Conservation (phyloP, 345 rosid species). For the Hypericum perforatum region DNA sequence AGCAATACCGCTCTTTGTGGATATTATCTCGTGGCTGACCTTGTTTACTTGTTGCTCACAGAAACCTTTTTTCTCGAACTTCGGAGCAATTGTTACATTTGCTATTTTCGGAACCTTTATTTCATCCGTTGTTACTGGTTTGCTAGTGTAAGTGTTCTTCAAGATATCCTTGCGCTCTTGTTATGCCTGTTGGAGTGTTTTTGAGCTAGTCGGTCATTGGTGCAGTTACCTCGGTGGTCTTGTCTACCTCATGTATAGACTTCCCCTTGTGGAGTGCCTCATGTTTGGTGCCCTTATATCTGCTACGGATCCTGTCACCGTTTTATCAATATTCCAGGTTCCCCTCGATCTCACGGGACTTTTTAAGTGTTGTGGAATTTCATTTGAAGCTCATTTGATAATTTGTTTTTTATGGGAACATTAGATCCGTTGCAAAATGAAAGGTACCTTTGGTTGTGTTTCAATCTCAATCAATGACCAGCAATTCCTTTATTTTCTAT, state of each 20-base stretch:
- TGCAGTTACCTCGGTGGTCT: conserved; percentile 87
- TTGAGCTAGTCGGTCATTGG: conserved; percentile 1
- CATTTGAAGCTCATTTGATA: too few species aligned
- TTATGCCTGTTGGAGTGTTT: conserved; percentile 1
- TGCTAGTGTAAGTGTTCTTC: conserved; percentile 62
- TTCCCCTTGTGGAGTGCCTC: conserved; percentile 89
- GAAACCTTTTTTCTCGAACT: conserved; percentile 97
- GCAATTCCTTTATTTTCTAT: too few species aligned
- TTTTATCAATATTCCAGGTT: conserved; percentile 96
- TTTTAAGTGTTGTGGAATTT: not conserved
- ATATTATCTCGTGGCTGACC: too few species aligned
- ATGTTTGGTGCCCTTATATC: conserved; percentile 99
- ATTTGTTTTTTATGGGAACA: conserved; percentile 4
- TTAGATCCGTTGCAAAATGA: not conserved
- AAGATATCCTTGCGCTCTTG: not conserved
- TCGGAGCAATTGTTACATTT: conserved; percentile 94
- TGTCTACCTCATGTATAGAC: conserved; percentile 69
- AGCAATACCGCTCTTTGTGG: too few species aligned
- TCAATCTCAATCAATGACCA: too few species aligned
- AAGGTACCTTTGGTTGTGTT: not conserved
- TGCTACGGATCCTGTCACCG: conserved; percentile 99
- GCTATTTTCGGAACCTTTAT: conserved; percentile 82
- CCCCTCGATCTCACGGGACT: not conserved
- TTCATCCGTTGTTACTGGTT: conserved; percentile 75
- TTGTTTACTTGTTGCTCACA: conserved; percentile 17